These are phyloP conservation scores for Cronartium ribicola DNA, from an alignment of 1,284 basidiomycete genomes.

Conservation along the genomic window DNA sequence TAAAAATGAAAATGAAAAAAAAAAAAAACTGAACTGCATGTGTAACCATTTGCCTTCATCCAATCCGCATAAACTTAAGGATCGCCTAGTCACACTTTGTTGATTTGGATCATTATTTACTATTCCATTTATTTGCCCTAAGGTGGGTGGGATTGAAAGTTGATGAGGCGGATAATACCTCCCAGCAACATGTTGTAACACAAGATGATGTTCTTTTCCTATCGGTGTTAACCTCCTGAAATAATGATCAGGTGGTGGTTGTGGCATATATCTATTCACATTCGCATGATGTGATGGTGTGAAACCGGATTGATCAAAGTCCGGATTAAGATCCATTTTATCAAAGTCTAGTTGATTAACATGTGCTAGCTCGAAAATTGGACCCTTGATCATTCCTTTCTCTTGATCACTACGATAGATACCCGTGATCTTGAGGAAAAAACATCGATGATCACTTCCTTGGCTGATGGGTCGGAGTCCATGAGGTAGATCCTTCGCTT, in stretches of 20 bases:
- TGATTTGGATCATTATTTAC: not conserved
- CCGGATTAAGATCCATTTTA: not conserved
- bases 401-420: slow-evolving; percentile 32
- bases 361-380: slow-evolving; percentile 33
- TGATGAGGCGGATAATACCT: slow-evolving; percentile 33
- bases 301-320: slow-evolving; percentile 9
- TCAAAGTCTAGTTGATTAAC: not conserved
- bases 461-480: slow-evolving; percentile 8
- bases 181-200: slow-evolving; percentile 37
- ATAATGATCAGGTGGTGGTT: slow-evolving; percentile 13
- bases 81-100: slow-evolving; percentile 4
- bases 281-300: not conserved
- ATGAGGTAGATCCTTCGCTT: slow-evolving; percentile 3
- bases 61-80: slow-evolving; percentile 27
- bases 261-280: slow-evolving; percentile 34
- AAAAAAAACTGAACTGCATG: slow-evolving; percentile 29
- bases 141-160: not conserved
- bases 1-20: no score
- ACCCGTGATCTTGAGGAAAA: slow-evolving; percentile 36
- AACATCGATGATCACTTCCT: slow-evolving; percentile 18
- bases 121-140: not conserved
- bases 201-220: slow-evolving; percentile 39
- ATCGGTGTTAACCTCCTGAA: slow-evolving; percentile 35
- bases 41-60: slow-evolving; percentile 31
- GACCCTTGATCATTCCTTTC: slow-evolving; percentile 37